These are phyloP conservation scores for Gossypium raimondii DNA, from an alignment of 345 rosid genomes.

Conservation along the genomic window DNA sequence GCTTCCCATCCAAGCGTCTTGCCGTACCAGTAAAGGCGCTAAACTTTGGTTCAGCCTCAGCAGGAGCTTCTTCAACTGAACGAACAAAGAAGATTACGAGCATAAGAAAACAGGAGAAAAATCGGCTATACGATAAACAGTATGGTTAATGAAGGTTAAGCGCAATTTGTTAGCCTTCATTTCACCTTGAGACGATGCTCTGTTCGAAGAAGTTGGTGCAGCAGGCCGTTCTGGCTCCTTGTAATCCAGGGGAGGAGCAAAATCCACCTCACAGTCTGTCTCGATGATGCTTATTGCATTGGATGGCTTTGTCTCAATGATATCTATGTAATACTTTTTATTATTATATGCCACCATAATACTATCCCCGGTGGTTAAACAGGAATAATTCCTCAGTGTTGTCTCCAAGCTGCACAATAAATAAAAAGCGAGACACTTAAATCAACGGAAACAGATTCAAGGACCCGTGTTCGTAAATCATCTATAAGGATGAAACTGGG, in stretches of 20 bases:
- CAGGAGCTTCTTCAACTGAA: slow-evolving; percentile 63
- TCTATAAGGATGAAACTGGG: too few relatives aligned
- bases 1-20: slow-evolving; percentile 90
- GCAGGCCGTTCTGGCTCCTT: slow-evolving; percentile 84
- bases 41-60: slow-evolving; percentile 62
- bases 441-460: background rate
- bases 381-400: slow-evolving; percentile 89
- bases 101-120: background rate
- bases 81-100: background rate
- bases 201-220: slow-evolving; percentile 38
- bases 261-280: slow-evolving; percentile 99
- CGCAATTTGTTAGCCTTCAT: background rate
- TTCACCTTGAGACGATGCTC: slow-evolving; percentile 61
- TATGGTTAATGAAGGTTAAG: background rate
- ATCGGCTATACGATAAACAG: too few relatives aligned
- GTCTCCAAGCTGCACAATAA: slow-evolving; percentile 78
- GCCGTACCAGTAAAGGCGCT: slow-evolving; percentile 76
- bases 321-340: slow-evolving; percentile 96
- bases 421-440: background rate
- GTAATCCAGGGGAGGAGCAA: slow-evolving; percentile 98
- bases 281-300: slow-evolving; percentile 93
- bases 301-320: slow-evolving; percentile 88
- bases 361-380: slow-evolving; percentile 94
- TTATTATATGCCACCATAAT: slow-evolving; percentile 99
- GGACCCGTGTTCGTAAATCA: background rate